Evolutionary conservation across 176 grass and related monocot genomes (phyloP).

Genomic region (Juncus effusus): DNA sequence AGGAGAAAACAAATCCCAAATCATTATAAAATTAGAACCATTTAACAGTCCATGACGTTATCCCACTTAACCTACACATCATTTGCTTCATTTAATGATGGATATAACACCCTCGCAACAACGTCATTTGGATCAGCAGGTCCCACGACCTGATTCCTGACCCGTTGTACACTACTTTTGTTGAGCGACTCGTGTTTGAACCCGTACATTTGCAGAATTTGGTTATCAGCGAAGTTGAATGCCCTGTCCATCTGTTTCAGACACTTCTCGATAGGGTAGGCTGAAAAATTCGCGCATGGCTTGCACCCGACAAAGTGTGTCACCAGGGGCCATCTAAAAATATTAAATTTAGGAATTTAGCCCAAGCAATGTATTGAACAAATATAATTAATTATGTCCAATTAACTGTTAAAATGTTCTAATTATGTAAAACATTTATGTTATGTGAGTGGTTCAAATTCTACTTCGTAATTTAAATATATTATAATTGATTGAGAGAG

Average conservation of each 20-base stretch:
- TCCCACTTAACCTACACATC: slow-evolving; percentile 12
- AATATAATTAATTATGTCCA: not conserved
- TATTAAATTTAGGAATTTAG: slow-evolving; percentile 1
- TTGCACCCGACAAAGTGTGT: slow-evolving; percentile 98
- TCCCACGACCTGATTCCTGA: slow-evolving; percentile 42
- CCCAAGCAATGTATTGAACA: not conserved
- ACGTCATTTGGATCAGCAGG: slow-evolving; percentile 47
- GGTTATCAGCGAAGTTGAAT: slow-evolving; percentile 84
- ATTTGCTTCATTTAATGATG: slow-evolving; percentile 42
- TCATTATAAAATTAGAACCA: too few relatives aligned
- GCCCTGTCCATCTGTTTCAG: slow-evolving; percentile 64
- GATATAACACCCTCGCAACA: slow-evolving; percentile 55
- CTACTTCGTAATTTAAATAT: too few relatives aligned
- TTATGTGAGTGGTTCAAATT: too few relatives aligned
- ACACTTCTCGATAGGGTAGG: slow-evolving; percentile 58
- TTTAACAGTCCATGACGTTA: too few relatives aligned
- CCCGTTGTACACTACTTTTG: slow-evolving; percentile 42
- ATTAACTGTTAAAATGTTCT: not conserved
- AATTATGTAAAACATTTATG: not conserved
- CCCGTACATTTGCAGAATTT: slow-evolving; percentile 71
- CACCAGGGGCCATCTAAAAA: slow-evolving; percentile 59
- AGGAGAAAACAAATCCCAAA: too few relatives aligned
- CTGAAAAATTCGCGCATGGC: slow-evolving; percentile 64
- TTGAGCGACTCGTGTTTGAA: slow-evolving; percentile 61
- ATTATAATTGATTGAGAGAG: too few relatives aligned